Percentiles rank a stretch among this genome's conserved stretches.
Conservation (phyloP, 306 rosid species). For the apple (Malus domestica) region ASM211411v1 NC_041801.1:7239001-7239500, state of each 20-base stretch:
- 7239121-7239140: not conserved
- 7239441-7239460: not conserved
- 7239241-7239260: not conserved
- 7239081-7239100: not conserved
- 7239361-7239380: not conserved
- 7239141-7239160: not conserved
- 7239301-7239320: not conserved
- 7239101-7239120: not conserved
- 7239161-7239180: not conserved
- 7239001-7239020: not conserved
- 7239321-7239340: not conserved
- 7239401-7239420: not conserved
- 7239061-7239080: not conserved
- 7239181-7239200: not conserved
- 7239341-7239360: not conserved
- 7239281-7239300: not conserved
- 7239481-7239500: not conserved
- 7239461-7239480: not conserved
- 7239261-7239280: not conserved
- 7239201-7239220: not conserved
- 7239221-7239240: not conserved
- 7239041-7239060: not conserved
- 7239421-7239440: not conserved
- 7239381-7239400: not conserved
- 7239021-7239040: not conserved